A percentile compares a stretch with the other conserved stretches of the same genome.
These are phyloP conservation scores for Pisolithus thermaeus DNA, from an alignment of 1,284 basidiomycete genomes.

Conservation along the genomic window DNA sequence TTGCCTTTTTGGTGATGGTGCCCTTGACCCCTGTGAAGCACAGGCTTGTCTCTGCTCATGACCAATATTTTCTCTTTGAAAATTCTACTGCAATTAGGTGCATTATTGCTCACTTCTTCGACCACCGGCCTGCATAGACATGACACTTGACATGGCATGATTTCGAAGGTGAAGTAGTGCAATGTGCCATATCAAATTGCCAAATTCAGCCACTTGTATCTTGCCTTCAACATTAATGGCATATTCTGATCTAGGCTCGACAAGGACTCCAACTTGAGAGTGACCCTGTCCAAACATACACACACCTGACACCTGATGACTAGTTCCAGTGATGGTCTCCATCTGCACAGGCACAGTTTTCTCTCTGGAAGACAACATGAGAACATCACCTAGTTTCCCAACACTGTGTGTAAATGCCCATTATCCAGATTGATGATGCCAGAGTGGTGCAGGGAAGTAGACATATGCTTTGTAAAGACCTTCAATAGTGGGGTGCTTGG, in stretches of 20 bases:
- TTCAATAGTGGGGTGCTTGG: too few relatives aligned
- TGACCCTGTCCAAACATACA: slow-evolving; percentile 23
- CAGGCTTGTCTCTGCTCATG: slow-evolving; percentile 18
- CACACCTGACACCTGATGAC: slow-evolving; percentile 6
- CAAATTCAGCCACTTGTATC: slow-evolving; percentile 12
- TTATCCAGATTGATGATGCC: too few relatives aligned
- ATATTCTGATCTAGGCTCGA: slow-evolving; percentile 19
- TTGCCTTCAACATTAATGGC: slow-evolving; percentile 16
- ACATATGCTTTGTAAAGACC: slow-evolving; percentile 28
- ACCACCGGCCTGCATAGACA: slow-evolving; percentile 16
- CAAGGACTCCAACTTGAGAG: slow-evolving; percentile 21
- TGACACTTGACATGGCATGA: too few relatives aligned
- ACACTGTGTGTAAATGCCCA: too few relatives aligned
- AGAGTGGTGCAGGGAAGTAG: too few relatives aligned
- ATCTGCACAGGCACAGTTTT: slow-evolving; percentile 19
- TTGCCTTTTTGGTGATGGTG: slow-evolving; percentile 16
- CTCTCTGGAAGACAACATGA: slow-evolving; percentile 21
- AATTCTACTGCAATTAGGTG: slow-evolving; percentile 25
- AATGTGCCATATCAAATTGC: slow-evolving; percentile 22
- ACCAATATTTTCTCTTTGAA: slow-evolving; percentile 27
- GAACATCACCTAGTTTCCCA: too few relatives aligned
- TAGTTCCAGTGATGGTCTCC: slow-evolving; percentile 12
- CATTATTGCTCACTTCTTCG: slow-evolving; percentile 29
- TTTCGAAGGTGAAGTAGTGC: background rate
- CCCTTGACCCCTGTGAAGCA: slow-evolving; percentile 13